A percentile compares a stretch with the other conserved stretches of the same genome.
Evolutionary conservation across 2,329 filamentous ascomycete species (phyloP).

Genomic region (Fusarium camptoceras): DNA sequence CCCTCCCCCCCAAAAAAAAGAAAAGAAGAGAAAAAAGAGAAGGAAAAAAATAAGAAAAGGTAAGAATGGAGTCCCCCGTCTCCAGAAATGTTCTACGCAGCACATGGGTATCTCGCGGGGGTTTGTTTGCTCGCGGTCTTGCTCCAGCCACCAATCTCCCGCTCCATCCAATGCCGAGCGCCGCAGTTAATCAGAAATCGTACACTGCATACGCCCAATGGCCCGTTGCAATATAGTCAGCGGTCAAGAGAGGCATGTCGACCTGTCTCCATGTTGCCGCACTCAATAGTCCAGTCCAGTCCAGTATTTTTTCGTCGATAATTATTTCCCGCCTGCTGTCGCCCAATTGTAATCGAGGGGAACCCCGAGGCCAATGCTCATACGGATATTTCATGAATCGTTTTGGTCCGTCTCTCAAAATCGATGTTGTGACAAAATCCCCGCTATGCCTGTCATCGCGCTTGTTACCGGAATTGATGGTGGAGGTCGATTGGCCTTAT

Average conservation of each 20-base stretch:
- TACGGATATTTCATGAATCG: conserved; percentile 22
- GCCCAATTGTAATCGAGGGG: conserved; percentile 19
- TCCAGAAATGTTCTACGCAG: conserved; percentile 45
- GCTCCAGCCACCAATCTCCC: conserved; percentile 47
- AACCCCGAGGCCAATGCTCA: conserved; percentile 16
- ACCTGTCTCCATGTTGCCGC: conserved; percentile 24
- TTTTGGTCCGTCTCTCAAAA: conserved; percentile 36
- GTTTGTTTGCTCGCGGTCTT: conserved; percentile 45
- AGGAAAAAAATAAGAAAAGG: conserved; percentile 34
- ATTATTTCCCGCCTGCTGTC: conserved; percentile 36
- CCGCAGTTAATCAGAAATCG: conserved; percentile 43
- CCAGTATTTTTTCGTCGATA: conserved; percentile 28
- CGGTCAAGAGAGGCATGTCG: conserved; percentile 34
- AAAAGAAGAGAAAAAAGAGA: conserved; percentile 23
- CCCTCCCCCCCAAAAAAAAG: too few species aligned
- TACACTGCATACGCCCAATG: conserved; percentile 46
- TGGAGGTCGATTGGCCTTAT: conserved; percentile 47
- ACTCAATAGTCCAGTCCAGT: conserved; percentile 15
- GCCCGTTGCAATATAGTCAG: conserved; percentile 40
- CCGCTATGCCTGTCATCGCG: conserved; percentile 45
- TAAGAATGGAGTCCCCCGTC: conserved; percentile 47
- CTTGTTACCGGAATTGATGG: conserved; percentile 48
- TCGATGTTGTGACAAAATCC: conserved; percentile 42
- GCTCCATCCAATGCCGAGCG: conserved; percentile 42
- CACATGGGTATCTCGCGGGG: conserved; percentile 48